Evolutionary conservation across 1,284 basidiomycete species (phyloP), one percentile per base, ranked within the genome.

Genomic region (Clitocybe nebularis): DNA sequence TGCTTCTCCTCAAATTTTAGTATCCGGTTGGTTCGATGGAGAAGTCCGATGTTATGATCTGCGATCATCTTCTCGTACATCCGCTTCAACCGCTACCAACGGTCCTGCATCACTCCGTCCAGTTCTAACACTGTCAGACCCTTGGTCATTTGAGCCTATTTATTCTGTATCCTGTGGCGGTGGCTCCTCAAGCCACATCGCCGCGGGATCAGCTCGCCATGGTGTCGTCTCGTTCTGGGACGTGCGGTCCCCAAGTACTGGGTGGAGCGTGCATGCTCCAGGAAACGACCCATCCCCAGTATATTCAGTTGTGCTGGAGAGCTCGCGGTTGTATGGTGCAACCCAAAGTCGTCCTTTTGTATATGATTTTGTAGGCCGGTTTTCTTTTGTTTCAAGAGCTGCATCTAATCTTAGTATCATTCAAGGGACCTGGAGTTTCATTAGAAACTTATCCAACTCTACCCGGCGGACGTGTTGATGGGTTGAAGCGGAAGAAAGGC

Each of bases 1-100:
- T 7, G 61, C 74, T 1, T 83, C 84, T 4, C 76, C 83, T n/a
- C 71, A 84, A 53, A 72, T 86, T 16, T 45, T 89, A n/a, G 70
- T 87, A 26, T 81, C 82, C 2, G 86, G 86, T 1, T 89, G 87
- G 86, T 88, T 79, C 59, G 84, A 89, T 54, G 82, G 86, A 5
- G 58, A 69, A 37, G 80, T 87, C 21, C 72, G 74, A 32, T 72
- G 85, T 36, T 78, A 88, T 59, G 86, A 89, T 59, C 69, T 89
- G 20, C 84, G 86, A 20, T 66, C 71, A 11, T 65, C 74, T 16
- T 60, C 58, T 14, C 55, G 59, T 7, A 35, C 46, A 5, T 46
- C 50, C 33, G 13, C 33, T 28, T 30, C 42, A 7, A 33, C 39
- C 49, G 45, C 44, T 49, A 23, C 29, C 43, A 32, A 17, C 41